A percentile compares a stretch with the other conserved stretches of the same genome.
phyloP scores from a whole-genome alignment of 2,329 filamentous ascomycete species.

The Botryosphaeria dothidea region DNA sequence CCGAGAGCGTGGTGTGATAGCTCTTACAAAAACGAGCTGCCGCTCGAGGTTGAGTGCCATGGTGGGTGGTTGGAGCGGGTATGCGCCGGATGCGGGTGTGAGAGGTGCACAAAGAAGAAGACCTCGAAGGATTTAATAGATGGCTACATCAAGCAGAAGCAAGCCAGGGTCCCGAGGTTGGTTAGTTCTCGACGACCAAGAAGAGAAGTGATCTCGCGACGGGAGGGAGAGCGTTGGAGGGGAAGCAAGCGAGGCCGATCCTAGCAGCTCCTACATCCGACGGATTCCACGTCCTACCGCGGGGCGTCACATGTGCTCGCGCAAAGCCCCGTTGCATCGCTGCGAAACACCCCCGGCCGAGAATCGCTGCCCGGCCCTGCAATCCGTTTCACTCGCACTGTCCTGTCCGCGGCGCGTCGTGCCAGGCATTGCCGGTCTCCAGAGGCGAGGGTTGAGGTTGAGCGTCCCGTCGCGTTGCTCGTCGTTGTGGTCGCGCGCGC shows the following conservation, averaged over 20 bases:
- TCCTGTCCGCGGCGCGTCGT: background rate
- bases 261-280: background rate
- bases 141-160: constrained; percentile 12
- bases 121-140: background rate
- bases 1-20: constrained; percentile 9
- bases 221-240: background rate
- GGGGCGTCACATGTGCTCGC: background rate
- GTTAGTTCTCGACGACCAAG: background rate
- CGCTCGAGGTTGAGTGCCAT: constrained; percentile 74
- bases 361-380: background rate
- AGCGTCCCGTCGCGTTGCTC: background rate
- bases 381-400: background rate
- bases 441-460: background rate
- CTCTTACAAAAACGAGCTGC: constrained; percentile 77
- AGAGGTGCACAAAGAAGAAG: constrained; percentile 16
- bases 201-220: constrained; percentile 7
- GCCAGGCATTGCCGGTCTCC: background rate
- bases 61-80: constrained; percentile 1
- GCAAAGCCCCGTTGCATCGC: background rate
- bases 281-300: background rate
- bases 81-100: constrained; percentile 7
- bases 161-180: background rate
- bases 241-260: background rate
- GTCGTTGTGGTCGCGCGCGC: background rate
- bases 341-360: background rate